Conservation (phyloP, 352 stramenopile species). For the Phytophthora melonis region DNA sequence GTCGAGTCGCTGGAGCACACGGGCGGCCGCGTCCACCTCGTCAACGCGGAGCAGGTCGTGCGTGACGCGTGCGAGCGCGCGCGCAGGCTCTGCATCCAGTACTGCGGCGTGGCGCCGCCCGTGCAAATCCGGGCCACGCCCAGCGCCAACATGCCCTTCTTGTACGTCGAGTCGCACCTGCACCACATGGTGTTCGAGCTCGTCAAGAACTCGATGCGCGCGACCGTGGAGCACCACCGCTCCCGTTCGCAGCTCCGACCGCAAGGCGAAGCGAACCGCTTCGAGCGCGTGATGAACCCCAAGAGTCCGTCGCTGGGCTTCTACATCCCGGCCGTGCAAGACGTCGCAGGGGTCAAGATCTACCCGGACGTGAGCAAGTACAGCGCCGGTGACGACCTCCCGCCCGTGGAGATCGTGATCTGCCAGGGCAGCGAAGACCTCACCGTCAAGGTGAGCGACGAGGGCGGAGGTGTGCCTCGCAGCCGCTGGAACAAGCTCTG, state of each 20-base stretch:
- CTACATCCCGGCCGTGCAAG: slow-evolving; percentile 63
- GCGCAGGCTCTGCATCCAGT: slow-evolving; percentile 54
- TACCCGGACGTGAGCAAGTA: slow-evolving; percentile 75
- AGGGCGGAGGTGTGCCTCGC: slow-evolving; percentile 97
- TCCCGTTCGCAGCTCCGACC: slow-evolving; percentile 48
- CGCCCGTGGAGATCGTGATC: slow-evolving; percentile 97
- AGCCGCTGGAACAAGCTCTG: slow-evolving; percentile 97
- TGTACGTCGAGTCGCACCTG: slow-evolving; percentile 82
- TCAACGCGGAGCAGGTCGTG: slow-evolving; percentile 68
- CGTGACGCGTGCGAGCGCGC: slow-evolving; percentile 60
- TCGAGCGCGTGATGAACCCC: slow-evolving; percentile 70
- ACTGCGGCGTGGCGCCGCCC: slow-evolving; percentile 57
- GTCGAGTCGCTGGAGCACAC: slow-evolving; percentile 64
- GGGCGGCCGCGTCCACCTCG: slow-evolving; percentile 69
- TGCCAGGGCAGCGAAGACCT: slow-evolving; percentile 95
- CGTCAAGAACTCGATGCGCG: slow-evolving; percentile 98
- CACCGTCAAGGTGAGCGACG: slow-evolving; percentile 98
- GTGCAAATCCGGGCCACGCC: slow-evolving; percentile 57
- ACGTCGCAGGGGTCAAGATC: slow-evolving; percentile 63
- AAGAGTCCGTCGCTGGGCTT: slow-evolving; percentile 67
- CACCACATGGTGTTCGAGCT: slow-evolving; percentile 96
- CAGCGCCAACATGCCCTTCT: slow-evolving; percentile 67
- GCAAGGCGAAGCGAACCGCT: slow-evolving; percentile 45
- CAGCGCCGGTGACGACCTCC: slow-evolving; percentile 56
- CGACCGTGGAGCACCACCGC: slow-evolving; percentile 95